A percentile compares a stretch with the other conserved stretches of the same genome.
Evolutionary conservation across 2,329 filamentous ascomycete genomes (phyloP).

Genomic region (Cladosporium velox): DNA sequence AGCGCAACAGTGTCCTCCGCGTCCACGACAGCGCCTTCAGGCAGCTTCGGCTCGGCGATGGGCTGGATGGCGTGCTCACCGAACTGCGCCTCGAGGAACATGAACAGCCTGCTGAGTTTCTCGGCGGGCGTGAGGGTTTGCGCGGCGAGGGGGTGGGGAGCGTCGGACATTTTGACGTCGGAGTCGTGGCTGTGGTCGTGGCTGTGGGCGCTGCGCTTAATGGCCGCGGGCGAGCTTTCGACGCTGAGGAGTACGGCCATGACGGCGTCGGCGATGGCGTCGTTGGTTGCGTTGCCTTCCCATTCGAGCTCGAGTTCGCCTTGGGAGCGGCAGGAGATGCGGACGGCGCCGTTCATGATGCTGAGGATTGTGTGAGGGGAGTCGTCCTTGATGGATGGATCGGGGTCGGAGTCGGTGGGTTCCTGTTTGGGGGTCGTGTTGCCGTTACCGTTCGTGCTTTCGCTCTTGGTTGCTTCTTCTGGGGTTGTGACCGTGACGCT

Average conservation of each 20-base stretch:
- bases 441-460: slow-evolving; percentile 32
- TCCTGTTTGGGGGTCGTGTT: slow-evolving; percentile 45
- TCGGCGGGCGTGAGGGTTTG: slow-evolving; percentile 70
- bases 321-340: slow-evolving; percentile 59
- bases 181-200: slow-evolving; percentile 47
- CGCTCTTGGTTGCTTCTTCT: slow-evolving; percentile 26
- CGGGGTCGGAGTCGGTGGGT: slow-evolving; percentile 42
- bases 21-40: slow-evolving; percentile 20
- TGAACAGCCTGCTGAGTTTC: slow-evolving; percentile 79
- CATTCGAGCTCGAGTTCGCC: slow-evolving; percentile 88
- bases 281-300: slow-evolving; percentile 97
- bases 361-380: slow-evolving; percentile 48
- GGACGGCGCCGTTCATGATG: slow-evolving; percentile 89
- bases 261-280: slow-evolving; percentile 95
- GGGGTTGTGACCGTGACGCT: slow-evolving; percentile 56
- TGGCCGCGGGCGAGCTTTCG: slow-evolving; percentile 90
- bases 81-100: slow-evolving; percentile 97
- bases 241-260: slow-evolving; percentile 90
- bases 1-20: slow-evolving; percentile 46
- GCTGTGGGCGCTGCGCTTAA: slow-evolving; percentile 69
- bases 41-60: slow-evolving; percentile 64
- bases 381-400: slow-evolving; percentile 32
- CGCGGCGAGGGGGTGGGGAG: slow-evolving; percentile 22
- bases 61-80: slow-evolving; percentile 79
- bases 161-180: slow-evolving; percentile 38